Base-by-base conservation (phyloP, 352 stramenopile species). In the Phytophthora tubulina region DNA sequence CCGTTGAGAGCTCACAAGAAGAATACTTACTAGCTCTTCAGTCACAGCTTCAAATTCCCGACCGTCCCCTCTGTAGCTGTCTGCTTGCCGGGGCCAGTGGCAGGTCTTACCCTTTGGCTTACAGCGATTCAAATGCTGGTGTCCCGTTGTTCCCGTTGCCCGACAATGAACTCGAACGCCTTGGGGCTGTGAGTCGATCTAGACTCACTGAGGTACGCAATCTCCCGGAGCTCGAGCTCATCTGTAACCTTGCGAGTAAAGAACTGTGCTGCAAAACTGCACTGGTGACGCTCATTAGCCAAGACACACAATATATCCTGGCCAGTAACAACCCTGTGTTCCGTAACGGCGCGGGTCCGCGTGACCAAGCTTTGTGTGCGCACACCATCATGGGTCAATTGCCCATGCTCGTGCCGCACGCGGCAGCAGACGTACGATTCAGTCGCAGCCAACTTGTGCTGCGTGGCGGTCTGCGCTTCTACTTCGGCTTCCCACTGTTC, bases 381-480 rank as follows among this genome's bases (percentile, higher is more conserved):
- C 80, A 89, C 67, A 80, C 72, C 38, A 74, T 89, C 51, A 89
- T 91, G 79, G 75, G 73, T 7, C 33, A 72, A 46, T 80, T 81
- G 62, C 83, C 81, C 6, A 63, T 88, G 54, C 72, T 91, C 14
- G 67, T 87, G 32, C 73, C 79, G 7, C 78, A 91, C 41, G 62
- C 80, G 3, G 81, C 82, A 39, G 72, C 83, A 1, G 81, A 90
- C 62, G 70, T 90, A 33, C 84, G 82, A 45, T 90, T 92, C 41
- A 75, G 64, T 48, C 65, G 73, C 46, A 73, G 74, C 10, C 67
- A 75, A 21, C 62, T 76, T 9, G 72, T 88, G 13, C 45, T 67
- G 31, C 54, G 75, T 11, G 57, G 74, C 11, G 72, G 70, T 15
- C 60, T 78, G 46, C 76, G 75, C 15, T 91, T 89, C 69, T 91